A percentile compares a stretch with the other conserved stretches of the same genome.
Conservation (phyloP, 768 basidiomycete species). For the Saitozyma sp. region DNA sequence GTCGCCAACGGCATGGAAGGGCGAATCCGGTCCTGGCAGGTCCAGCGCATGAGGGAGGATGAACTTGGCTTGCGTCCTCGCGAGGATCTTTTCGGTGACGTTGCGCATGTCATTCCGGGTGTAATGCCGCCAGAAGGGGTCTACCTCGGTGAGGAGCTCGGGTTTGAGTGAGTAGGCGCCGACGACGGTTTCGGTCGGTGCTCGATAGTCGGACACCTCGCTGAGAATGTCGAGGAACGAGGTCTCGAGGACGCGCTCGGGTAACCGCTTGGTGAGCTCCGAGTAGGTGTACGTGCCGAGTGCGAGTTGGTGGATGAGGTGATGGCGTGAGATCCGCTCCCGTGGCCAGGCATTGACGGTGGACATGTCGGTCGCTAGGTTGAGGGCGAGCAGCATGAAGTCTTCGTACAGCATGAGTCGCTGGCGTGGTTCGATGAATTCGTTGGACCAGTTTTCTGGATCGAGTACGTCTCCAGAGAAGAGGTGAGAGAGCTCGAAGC, state of each 20-base stretch:
- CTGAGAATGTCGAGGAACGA: conserved; percentile 75
- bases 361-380: conserved; percentile 77
- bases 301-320: conserved; percentile 86
- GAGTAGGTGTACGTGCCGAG: conserved; percentile 85
- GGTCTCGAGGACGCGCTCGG: conserved; percentile 84
- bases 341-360: conserved; percentile 70
- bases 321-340: conserved; percentile 67
- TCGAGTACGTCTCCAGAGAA: conserved; percentile 59
- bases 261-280: conserved; percentile 84
- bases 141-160: conserved; percentile 78
- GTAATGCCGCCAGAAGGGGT: conserved; percentile 95
- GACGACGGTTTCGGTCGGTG: conserved; percentile 72
- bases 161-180: conserved; percentile 88
- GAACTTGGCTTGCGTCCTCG: conserved; percentile 60
- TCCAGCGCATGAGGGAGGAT: conserved; percentile 71
- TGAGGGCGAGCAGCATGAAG: conserved; percentile 80
- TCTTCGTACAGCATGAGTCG: conserved; percentile 76
- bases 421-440: conserved; percentile 28
- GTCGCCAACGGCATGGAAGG: conserved; percentile 66
- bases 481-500: conserved; percentile 77
- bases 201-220: conserved; percentile 76
- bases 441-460: conserved; percentile 21
- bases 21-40: conserved; percentile 60
- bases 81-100: conserved; percentile 70
- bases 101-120: conserved; percentile 90